phyloP scores from a whole-genome alignment of 2,329 filamentous ascomycete species.

The Talaromyces verruculosus region DNA sequence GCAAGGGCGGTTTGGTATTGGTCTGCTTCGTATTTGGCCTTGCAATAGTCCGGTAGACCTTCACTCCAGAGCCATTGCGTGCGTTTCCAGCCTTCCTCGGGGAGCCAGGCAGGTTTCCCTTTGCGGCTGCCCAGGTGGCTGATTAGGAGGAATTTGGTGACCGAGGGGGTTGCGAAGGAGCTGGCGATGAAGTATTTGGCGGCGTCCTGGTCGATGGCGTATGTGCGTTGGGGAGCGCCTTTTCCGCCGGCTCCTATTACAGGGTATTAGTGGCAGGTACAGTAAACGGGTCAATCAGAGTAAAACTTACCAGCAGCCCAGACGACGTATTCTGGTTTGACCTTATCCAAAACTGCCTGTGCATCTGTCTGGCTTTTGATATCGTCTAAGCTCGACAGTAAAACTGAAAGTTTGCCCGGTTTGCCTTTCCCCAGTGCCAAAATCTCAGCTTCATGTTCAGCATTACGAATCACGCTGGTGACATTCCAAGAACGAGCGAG shows the following conservation, averaged over 20 bases:
- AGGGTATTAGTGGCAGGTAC: too few relatives aligned
- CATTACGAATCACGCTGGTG: slow-evolving; percentile 72
- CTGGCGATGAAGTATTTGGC: slow-evolving; percentile 56
- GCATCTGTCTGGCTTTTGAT: slow-evolving; percentile 65
- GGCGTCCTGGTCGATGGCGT: slow-evolving; percentile 56
- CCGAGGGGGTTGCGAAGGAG: slow-evolving; percentile 44
- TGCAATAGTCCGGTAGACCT: slow-evolving; percentile 52
- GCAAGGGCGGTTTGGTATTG: slow-evolving; percentile 54
- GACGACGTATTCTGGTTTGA: slow-evolving; percentile 48
- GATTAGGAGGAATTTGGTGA: slow-evolving; percentile 57
- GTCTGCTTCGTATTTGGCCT: slow-evolving; percentile 58
- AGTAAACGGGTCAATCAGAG: too few relatives aligned
- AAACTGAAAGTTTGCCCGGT: slow-evolving; percentile 65
- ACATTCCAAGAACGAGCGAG: slow-evolving; percentile 73
- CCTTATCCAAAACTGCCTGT: slow-evolving; percentile 55
- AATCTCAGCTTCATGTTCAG: slow-evolving; percentile 66
- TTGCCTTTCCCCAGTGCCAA: slow-evolving; percentile 58
- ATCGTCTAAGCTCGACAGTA: slow-evolving; percentile 71
- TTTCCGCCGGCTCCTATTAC: slow-evolving; percentile 57
- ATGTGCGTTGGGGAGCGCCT: slow-evolving; percentile 52
- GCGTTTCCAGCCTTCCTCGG: slow-evolving; percentile 47
- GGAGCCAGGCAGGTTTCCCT: slow-evolving; percentile 52
- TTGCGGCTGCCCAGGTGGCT: slow-evolving; percentile 55
- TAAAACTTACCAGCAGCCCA: slow-evolving; percentile 48
- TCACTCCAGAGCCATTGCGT: slow-evolving; percentile 51